A percentile compares a stretch with the other conserved stretches of the same genome.
Conservation (phyloP, 2,329 filamentous ascomycete genomes). For the Didymosphaeria variabile region DNA sequence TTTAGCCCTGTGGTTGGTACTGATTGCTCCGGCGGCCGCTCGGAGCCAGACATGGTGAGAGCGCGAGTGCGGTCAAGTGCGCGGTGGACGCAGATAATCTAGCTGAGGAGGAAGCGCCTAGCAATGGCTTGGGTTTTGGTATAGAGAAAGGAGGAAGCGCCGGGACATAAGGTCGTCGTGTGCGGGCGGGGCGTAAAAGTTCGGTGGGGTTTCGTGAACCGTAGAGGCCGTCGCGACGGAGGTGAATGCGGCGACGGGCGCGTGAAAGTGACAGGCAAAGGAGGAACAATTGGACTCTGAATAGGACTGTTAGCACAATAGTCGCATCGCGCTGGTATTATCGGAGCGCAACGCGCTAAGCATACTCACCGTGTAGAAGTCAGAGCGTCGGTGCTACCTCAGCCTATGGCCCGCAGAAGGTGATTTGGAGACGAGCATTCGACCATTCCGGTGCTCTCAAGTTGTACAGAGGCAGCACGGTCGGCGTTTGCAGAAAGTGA, state of each 20-base stretch:
- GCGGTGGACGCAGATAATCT: background rate
- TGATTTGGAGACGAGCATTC: slow-evolving; percentile 31
- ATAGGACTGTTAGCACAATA: slow-evolving; percentile 18
- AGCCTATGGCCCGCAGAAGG: slow-evolving; percentile 36
- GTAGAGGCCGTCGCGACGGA: slow-evolving; percentile 13
- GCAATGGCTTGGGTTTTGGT: slow-evolving; percentile 16
- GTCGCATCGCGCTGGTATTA: slow-evolving; percentile 16
- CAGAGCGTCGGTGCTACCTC: slow-evolving; percentile 32
- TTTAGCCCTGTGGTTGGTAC: slow-evolving; percentile 40
- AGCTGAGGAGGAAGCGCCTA: slow-evolving; percentile 8
- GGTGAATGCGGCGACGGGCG: slow-evolving; percentile 15
- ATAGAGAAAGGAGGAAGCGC: slow-evolving; percentile 9
- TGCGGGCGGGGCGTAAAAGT: slow-evolving; percentile 8
- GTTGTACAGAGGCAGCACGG: slow-evolving; percentile 21
- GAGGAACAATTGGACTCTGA: slow-evolving; percentile 18
- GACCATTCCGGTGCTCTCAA: slow-evolving; percentile 39
- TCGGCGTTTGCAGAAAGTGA: slow-evolving; percentile 12
- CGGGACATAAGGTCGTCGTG: slow-evolving; percentile 24
- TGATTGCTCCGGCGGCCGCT: slow-evolving; percentile 29
- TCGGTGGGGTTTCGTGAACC: slow-evolving; percentile 16
- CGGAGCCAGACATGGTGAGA: slow-evolving; percentile 43
- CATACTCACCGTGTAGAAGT: slow-evolving; percentile 27
- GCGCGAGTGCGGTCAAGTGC: slow-evolving; percentile 7
- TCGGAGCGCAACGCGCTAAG: slow-evolving; percentile 15
- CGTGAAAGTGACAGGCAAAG: slow-evolving; percentile 8